Base-by-base conservation (phyloP, 2,329 filamentous ascomycete species). In the Xylariales sp. region DNA sequence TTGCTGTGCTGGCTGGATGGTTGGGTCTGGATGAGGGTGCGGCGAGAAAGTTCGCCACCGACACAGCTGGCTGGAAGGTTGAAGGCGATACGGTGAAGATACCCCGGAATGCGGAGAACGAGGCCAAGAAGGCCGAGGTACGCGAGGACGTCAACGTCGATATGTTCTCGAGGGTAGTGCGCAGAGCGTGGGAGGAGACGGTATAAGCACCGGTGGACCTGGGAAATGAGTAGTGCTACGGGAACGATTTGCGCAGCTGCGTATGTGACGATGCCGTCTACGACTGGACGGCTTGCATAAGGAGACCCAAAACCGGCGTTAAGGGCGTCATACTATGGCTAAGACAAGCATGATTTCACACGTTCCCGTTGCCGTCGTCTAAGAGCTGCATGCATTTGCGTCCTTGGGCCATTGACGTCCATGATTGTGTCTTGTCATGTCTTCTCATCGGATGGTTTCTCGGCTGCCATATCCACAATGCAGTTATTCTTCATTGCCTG, bases 121-220 rank as follows among this genome's bases (percentile, higher is more conserved):
- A 97, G 78, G 93, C 89, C 32, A 88, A 94, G 74, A 93, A 93
- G 66, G 85, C 89, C 29, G 86, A 96, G 64, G 94, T 96, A 58
- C 80, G 90, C 56, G 93, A 98, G 74, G 90, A 93, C 51, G 93
- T 98, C 59, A 88, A 86, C 66, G 84, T 95, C 46, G 87, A 93
- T 53, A 88, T 88, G 71, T 90, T 90, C 65, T 72, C 80, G 39
- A 76, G 88, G 53, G 82, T 95, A 47, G 80, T 95, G 49, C 78
- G 85, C 65, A 78, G 90, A 58, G 85, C 87, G 37, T 95, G 89
- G 74, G 89, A 95, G 71, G 86, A 91, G 64, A 78, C 80, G 46
- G 82, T 79, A 52, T 86, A 63, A 33, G 19, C 3, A 31, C n/a
- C n/a, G n/a, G n/a, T n/a, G n/a, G n/a, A n/a, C n/a, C n/a, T n/a